phyloP scores from a whole-genome alignment of 805 yeast species.

The Cyberlindnera mycetangii region DNA sequence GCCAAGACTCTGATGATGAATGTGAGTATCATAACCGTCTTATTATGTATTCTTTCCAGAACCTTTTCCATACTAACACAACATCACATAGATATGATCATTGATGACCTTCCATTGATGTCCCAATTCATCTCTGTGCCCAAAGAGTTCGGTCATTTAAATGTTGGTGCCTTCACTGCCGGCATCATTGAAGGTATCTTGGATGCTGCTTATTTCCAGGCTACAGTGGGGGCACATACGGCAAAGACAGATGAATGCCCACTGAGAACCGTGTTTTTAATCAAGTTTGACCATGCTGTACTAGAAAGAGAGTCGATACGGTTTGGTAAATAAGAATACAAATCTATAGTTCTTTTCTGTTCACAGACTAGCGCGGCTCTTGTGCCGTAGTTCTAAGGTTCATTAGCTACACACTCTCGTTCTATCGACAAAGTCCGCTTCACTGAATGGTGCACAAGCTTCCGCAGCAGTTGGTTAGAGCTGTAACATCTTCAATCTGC shows the following conservation, averaged over 20 bases:
- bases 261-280: slow-evolving; percentile 67
- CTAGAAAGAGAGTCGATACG: slow-evolving; percentile 51
- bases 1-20: slow-evolving; percentile 61
- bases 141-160: slow-evolving; percentile 70
- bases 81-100: slow-evolving; percentile 36
- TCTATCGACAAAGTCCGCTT: no score
- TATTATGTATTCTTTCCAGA: not conserved
- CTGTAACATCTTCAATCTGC: no score
- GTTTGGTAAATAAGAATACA: slow-evolving; percentile 31
- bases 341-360: no score
- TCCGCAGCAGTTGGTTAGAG: no score
- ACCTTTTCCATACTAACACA: slow-evolving; percentile 1
- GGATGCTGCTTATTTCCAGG: slow-evolving; percentile 69
- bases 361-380: no score
- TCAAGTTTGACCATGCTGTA: slow-evolving; percentile 62
- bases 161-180: slow-evolving; percentile 80
- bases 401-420: no score
- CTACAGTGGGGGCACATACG: slow-evolving; percentile 79
- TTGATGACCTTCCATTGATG: slow-evolving; percentile 69
- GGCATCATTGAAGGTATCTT: slow-evolving; percentile 83
- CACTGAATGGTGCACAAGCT: no score
- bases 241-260: slow-evolving; percentile 61
- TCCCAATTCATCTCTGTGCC: slow-evolving; percentile 77
- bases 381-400: no score
- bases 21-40: slow-evolving; percentile 25